Percentiles rank a stretch among this genome's conserved stretches.
These are phyloP conservation scores for Lignosus rhinocerotis DNA, from an alignment of 1,284 basidiomycete genomes.

Conservation along the genomic window DNA sequence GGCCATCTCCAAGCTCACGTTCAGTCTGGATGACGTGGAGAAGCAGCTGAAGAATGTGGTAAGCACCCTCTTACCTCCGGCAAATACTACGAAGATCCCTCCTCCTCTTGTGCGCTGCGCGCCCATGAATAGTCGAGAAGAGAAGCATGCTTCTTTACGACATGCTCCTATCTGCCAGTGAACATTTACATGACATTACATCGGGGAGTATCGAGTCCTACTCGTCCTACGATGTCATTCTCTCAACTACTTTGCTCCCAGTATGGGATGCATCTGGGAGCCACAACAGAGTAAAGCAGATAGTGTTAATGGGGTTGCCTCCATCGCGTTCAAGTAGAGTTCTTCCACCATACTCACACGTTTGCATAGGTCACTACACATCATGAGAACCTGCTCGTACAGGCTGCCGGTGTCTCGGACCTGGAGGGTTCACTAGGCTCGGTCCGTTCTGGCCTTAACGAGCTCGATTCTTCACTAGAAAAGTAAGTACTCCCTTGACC, in stretches of 20 bases:
- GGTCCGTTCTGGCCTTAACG: slow-evolving; percentile 63
- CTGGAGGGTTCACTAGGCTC: slow-evolving; percentile 64
- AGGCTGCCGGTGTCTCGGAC: slow-evolving; percentile 65
- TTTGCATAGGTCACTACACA: slow-evolving; percentile 59
- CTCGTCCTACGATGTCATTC: too few relatives aligned
- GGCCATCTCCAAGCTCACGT: slow-evolving; percentile 81
- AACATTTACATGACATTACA: too few relatives aligned
- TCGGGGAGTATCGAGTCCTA: too few relatives aligned
- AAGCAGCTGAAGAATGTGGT: slow-evolving; percentile 86
- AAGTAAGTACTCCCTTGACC: slow-evolving; percentile 47
- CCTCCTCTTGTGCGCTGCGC: neutral
- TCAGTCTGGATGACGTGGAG: slow-evolving; percentile 85
- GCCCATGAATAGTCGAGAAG: neutral
- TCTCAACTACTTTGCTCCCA: too few relatives aligned
- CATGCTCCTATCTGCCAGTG: neutral
- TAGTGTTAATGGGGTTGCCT: neutral
- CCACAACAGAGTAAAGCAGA: too few relatives aligned
- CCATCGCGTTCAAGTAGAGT: neutral
- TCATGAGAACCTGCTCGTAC: slow-evolving; percentile 73
- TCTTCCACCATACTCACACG: neutral
- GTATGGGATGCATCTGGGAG: too few relatives aligned
- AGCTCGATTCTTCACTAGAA: slow-evolving; percentile 71
- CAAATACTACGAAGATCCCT: neutral
- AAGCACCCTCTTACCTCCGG: slow-evolving; percentile 31
- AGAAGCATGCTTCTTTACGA: neutral